Base-by-base conservation (phyloP, 2,329 filamentous ascomycete genomes). In the Penicillium nordicum region DNA sequence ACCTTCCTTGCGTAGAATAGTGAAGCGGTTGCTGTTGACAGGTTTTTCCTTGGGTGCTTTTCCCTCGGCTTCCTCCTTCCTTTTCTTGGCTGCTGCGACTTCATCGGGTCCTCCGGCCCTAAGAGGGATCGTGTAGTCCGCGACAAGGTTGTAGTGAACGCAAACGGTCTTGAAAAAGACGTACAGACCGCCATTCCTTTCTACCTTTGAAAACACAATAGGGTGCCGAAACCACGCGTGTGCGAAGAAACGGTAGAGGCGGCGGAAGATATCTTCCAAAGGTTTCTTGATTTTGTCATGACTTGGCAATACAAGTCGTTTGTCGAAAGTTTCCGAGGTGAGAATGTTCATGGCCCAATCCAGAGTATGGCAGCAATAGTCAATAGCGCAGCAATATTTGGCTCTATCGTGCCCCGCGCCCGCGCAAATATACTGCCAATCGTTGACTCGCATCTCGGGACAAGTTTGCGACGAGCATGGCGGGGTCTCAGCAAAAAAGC, bases 191-290 rank as follows among this genome's bases (percentile, higher is more conserved):
- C 90, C 91, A 71, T 92, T 86, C 10, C 85, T 84, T 76, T 99
- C 94, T 1, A 97, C 88, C 40, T 89, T 86, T 92, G 93, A 97
- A 74, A 97, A 99, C 51, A 97, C 90, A 53, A 89, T 88, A 44
- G 92, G 85, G 74, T 99, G 94, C 76, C 97, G 92, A 74, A 97
- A 99, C 94, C 94, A 99, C 8, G 94, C 94, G 72, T 99, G 94
- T 45, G 94, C 94, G 71, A 97, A 99, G 75, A 99, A 97, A 58
- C 94, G 85, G 74, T 99, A 96, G 48, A 97, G 84, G 14, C 94
- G 84, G 54, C 94, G 85, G 75, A 99, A 97, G 55, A 99, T 93
- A 72, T 97, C 97, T 65, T 93, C 89, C 57, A 99, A 80, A 72
- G 95, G 93, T 74, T 74, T 69, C 73, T 77, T 75, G 41, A 10